These are phyloP conservation scores for Arthrobotrys entomopaga DNA, from an alignment of 2,329 filamentous ascomycete genomes.

Conservation along the genomic window DNA sequence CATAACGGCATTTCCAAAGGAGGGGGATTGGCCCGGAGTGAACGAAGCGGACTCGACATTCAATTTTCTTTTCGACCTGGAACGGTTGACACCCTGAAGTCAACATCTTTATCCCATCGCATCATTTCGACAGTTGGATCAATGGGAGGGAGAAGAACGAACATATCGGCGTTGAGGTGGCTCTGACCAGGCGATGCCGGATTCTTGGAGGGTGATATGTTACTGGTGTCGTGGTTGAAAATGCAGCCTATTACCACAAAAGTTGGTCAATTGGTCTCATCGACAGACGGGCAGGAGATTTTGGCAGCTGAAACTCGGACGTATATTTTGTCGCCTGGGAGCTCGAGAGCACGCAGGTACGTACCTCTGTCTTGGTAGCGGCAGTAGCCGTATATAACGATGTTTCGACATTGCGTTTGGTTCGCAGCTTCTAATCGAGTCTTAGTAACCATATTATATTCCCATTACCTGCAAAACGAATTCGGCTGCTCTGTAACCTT, in stretches of 20 bases:
- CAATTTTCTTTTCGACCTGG: slow-evolving; percentile 74
- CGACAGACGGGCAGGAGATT: no score
- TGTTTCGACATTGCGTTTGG: slow-evolving; percentile 90
- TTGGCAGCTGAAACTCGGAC: neutral
- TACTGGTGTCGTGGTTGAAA: slow-evolving; percentile 78
- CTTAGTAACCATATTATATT: slow-evolving; percentile 44
- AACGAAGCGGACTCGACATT: slow-evolving; percentile 98
- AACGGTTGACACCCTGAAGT: slow-evolving; percentile 28
- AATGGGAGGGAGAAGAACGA: slow-evolving; percentile 29
- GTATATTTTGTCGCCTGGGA: neutral
- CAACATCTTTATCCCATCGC: slow-evolving; percentile 27
- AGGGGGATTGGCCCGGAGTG: slow-evolving; percentile 69
- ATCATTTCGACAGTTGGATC: slow-evolving; percentile 13
- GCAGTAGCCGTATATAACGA: slow-evolving; percentile 92
- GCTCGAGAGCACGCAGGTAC: neutral
- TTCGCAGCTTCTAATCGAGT: slow-evolving; percentile 65
- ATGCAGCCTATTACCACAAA: slow-evolving; percentile 69
- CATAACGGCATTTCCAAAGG: slow-evolving; percentile 49
- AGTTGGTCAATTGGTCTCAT: neutral
- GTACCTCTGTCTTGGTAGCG: slow-evolving; percentile 85
- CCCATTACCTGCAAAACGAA: neutral
- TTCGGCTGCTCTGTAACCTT: neutral
- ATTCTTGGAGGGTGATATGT: slow-evolving; percentile 59
- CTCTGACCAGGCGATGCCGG: slow-evolving; percentile 54
- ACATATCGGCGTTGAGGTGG: slow-evolving; percentile 51